Base-by-base conservation (phyloP, 805 yeast genomes). In the Torulaspora franciscae region DNA sequence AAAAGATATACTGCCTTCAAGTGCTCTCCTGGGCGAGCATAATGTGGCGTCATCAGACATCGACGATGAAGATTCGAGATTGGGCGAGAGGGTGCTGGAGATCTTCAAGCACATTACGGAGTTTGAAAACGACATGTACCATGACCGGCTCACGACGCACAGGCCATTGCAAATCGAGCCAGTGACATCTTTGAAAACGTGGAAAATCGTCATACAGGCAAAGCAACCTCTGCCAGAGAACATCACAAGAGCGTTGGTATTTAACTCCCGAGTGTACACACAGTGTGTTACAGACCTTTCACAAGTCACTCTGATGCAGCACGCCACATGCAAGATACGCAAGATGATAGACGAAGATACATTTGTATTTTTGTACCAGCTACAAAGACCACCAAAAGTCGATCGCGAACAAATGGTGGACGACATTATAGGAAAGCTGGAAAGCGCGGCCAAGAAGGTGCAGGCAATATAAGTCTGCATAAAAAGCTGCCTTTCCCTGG, bases 331-430 rank as follows among this genome's bases (percentile, higher is more conserved):
- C 39, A 40, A 53, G 11, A 37, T 37, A 24, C 52, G 51, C 25
- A 54, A 42, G 26, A 54, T 56, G 61, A 44, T 58, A 13, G 57
- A 51, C 23, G 42, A 50, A 9, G 49, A 54, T 32, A 52, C 58
- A 13, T 55, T 50, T 37, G 14, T 58, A 7, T 59, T 50, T 43
- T 28, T 58, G 44, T 57, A 54, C 35, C 40, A 47, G 27, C 24
- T 23, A 26, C 48, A 50, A 32, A 37, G 39, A 24, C 41, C 42
- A 3, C 39, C 44, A 10, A 14, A 41, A 19, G 27, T 37, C 10
- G 43, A 37, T 25, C 38, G 37, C 11, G 48, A 44, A 7, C 41
- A 48, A 22, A 32, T 45, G 26, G 41, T 49, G 26, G 40, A 33
- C 28, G 37, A 34, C n/a, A 42, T 51, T 3, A 23, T 51, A 19